Evolutionary conservation across 2,329 filamentous ascomycete species (phyloP).

Genomic region (Xylariaceae sp.): DNA sequence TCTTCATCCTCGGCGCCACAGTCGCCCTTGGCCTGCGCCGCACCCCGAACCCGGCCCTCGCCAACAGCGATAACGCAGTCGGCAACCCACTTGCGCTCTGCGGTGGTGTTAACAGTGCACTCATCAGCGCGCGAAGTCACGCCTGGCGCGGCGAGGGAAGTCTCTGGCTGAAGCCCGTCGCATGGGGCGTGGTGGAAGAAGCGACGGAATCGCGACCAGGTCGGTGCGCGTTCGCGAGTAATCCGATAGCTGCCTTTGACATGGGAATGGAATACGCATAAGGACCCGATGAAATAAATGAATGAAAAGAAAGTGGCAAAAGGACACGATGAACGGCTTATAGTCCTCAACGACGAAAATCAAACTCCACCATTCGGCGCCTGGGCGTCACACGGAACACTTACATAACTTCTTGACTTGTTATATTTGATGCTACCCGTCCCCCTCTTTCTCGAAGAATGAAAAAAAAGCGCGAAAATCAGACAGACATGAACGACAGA

Average conservation of each 20-base stretch:
- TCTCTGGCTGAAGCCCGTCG: constrained; percentile 36
- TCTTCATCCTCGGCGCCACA: constrained; percentile 34
- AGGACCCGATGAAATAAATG: not conserved
- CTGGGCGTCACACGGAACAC: not conserved
- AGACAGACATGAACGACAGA: not conserved
- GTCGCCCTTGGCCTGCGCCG: constrained; percentile 38
- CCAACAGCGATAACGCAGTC: constrained; percentile 34
- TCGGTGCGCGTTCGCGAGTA: constrained; percentile 41
- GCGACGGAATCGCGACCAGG: constrained; percentile 36
- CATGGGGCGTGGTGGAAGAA: constrained; percentile 44
- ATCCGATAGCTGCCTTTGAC: constrained; percentile 33
- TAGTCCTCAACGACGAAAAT: too few species aligned
- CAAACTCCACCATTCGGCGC: too few species aligned
- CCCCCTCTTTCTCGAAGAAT: not conserved
- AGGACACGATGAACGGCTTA: not conserved
- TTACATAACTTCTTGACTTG: not conserved
- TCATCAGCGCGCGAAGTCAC: constrained; percentile 47
- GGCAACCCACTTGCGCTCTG: constrained; percentile 46
- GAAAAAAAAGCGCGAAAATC: too few species aligned
- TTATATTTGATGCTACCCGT: not conserved
- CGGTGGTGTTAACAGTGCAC: constrained; percentile 47
- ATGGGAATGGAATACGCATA: constrained; percentile 36
- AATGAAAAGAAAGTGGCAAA: not conserved
- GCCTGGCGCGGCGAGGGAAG: constrained; percentile 27
- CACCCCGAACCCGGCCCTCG: constrained; percentile 35